phyloP scores from a whole-genome alignment of 2,329 filamentous ascomycete genomes.

The Penicillium fuscoglaucum region DNA sequence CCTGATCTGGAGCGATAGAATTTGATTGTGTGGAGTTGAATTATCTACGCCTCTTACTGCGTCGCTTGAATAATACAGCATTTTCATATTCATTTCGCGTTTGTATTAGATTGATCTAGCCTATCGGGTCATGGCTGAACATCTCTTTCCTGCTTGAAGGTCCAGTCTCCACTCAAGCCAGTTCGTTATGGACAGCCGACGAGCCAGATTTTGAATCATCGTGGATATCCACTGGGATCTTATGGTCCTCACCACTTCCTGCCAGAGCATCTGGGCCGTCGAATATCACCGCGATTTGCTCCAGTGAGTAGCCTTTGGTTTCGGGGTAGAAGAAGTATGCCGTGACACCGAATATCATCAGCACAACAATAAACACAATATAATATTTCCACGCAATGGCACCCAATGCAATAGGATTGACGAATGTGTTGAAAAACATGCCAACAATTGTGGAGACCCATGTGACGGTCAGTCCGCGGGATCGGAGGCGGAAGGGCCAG shows the following conservation, averaged over 20 bases:
- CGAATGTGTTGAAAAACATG: background rate
- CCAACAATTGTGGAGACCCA: background rate
- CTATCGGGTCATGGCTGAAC: background rate
- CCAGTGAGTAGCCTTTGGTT: background rate
- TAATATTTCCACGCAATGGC: background rate
- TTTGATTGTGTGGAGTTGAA: too few species aligned
- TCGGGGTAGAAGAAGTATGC: background rate
- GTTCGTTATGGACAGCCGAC: background rate
- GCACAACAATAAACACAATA: background rate
- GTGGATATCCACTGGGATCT: background rate
- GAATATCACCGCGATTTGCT: background rate
- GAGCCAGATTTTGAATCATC: background rate
- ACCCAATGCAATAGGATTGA: background rate
- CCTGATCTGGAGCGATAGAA: background rate
- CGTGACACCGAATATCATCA: background rate
- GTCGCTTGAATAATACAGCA: background rate
- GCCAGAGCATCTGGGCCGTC: background rate
- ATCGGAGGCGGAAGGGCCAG: background rate
- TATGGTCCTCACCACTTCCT: background rate
- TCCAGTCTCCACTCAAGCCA: background rate
- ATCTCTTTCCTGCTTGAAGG: background rate
- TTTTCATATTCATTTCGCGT: background rate
- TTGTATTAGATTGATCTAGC: background rate
- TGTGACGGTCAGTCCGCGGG: background rate
- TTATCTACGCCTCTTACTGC: background rate